A percentile compares a stretch with the other conserved stretches of the same genome.
Evolutionary conservation across 148 eudicot genomes (phyloP).

Genomic region (Arctostaphylos glauca): DNA sequence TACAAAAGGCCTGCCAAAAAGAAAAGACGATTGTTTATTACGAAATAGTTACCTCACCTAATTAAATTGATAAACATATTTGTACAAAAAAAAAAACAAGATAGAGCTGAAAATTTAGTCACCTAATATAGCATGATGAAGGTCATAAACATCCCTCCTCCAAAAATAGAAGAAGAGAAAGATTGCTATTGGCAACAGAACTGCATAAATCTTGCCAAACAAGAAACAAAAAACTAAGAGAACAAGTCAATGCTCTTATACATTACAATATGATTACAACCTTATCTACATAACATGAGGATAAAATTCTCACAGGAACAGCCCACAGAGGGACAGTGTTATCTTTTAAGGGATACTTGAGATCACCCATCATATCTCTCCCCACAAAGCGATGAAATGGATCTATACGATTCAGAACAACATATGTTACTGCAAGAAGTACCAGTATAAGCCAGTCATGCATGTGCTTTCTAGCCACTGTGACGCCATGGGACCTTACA

Average conservation of each 20-base stretch:
- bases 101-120: neutral
- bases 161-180: constrained; percentile 37
- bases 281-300: neutral
- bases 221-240: neutral
- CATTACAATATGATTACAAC: neutral
- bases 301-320: constrained; percentile 43
- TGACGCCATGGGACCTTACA: constrained; percentile 42
- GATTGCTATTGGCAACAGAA: constrained; percentile 37
- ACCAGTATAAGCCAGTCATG: constrained; percentile 50
- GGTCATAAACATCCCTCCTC: constrained; percentile 52
- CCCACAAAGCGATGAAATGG: constrained; percentile 52
- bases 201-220: constrained; percentile 37
- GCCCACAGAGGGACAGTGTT: constrained; percentile 48
- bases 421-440: constrained; percentile 33
- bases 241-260: neutral
- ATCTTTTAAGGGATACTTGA: constrained; percentile 49
- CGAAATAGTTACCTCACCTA: neutral
- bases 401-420: constrained; percentile 31
- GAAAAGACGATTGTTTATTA: neutral
- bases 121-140: constrained; percentile 52
- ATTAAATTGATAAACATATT: neutral
- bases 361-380: constrained; percentile 46
- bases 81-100: neutral
- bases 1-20: constrained; percentile 34
- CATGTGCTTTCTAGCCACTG: constrained; percentile 39